Evolutionary conservation across 2,329 filamentous ascomycete species (phyloP), one percentile per base, ranked within the genome.

Genomic region (Colletotrichum sublineola): DNA sequence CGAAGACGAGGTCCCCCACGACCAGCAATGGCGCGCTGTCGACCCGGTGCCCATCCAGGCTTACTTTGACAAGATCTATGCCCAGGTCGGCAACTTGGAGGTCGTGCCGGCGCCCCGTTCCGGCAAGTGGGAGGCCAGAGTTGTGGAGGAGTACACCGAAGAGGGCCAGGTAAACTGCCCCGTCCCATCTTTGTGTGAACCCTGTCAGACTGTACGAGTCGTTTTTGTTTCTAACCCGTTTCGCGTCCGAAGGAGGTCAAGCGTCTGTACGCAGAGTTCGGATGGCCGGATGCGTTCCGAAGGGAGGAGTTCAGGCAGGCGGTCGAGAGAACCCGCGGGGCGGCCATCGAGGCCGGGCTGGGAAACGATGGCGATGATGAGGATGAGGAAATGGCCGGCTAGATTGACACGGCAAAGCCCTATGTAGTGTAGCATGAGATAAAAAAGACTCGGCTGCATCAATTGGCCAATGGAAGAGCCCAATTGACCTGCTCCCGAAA

Each of bases 91-190:
- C 11, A 63, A 57, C 53, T 50, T 73, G 71, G 68, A 71, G 18
- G 63, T 73, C 12, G 71, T 73, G 20, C 71, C 71, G 53, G 66
- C 69, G 53, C 69, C 69, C 15, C 66, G 69, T 18, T 61, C 69
- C 6, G 69, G 69, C 14, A 72, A 69, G 40, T 72, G 69, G 69
- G 69, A 72, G 55, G 66, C 69, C 29, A 60, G 69, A 29, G 69
- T 72, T 20, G 66, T 72, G 5, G 69, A 72, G 5, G 69, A 48
- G 46, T 61, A 65, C 53, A 72, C 66, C 3, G 69, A 72, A n/a
- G 69, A 72, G 36, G 69, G 69, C 31, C 58, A 72, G 46, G 69
- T 72, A 33, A 72, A 66, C 18, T 48, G 38, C 38, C 24, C n/a
- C 8, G 7, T n/a, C 29, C 14, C n/a, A 36, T 44, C 18, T 15